Percentiles rank a stretch among this genome's conserved stretches.
Evolutionary conservation across 192 early-diverging fungal species (phyloP).

Genomic region (Fimicolochytrium jonesii): DNA sequence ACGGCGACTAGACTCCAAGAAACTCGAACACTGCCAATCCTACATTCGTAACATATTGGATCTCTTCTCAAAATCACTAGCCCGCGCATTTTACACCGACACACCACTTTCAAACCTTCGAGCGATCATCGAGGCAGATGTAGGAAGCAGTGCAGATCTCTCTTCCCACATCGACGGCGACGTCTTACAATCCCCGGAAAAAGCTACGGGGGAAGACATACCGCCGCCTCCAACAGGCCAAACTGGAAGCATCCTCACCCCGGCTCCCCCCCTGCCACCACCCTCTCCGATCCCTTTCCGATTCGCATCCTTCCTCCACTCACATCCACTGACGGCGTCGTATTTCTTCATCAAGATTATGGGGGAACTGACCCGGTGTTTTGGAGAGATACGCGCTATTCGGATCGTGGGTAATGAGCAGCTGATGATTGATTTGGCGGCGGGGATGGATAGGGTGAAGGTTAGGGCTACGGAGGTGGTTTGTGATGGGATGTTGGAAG

Average conservation of each 20-base stretch:
- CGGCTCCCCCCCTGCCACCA: not conserved
- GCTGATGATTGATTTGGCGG: slow-evolving; percentile 58
- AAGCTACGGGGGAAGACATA: not conserved
- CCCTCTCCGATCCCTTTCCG: not conserved
- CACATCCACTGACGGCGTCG: slow-evolving; percentile 59
- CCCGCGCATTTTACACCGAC: slow-evolving; percentile 41
- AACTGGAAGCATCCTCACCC: not conserved
- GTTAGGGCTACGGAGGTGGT: slow-evolving; percentile 68
- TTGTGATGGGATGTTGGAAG: slow-evolving; percentile 60
- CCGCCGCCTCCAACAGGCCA: not conserved
- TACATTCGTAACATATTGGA: slow-evolving; percentile 65
- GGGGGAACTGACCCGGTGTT: slow-evolving; percentile 69
- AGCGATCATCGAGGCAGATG: not conserved
- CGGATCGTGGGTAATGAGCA: slow-evolving; percentile 65
- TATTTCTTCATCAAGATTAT: slow-evolving; percentile 75
- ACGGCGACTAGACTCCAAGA: slow-evolving; percentile 47
- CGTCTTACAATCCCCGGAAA: not conserved
- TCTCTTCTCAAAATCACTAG: slow-evolving; percentile 54
- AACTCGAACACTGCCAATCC: slow-evolving; percentile 59
- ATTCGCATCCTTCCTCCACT: slow-evolving; percentile 20
- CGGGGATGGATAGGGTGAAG: slow-evolving; percentile 68
- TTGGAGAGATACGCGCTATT: slow-evolving; percentile 71
- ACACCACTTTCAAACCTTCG: slow-evolving; percentile 5
- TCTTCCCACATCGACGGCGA: too few relatives aligned
- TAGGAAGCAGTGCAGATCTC: not conserved